Evolutionary conservation across 352 stramenopile species (phyloP).

Genomic region (Blastocystis sp.): DNA sequence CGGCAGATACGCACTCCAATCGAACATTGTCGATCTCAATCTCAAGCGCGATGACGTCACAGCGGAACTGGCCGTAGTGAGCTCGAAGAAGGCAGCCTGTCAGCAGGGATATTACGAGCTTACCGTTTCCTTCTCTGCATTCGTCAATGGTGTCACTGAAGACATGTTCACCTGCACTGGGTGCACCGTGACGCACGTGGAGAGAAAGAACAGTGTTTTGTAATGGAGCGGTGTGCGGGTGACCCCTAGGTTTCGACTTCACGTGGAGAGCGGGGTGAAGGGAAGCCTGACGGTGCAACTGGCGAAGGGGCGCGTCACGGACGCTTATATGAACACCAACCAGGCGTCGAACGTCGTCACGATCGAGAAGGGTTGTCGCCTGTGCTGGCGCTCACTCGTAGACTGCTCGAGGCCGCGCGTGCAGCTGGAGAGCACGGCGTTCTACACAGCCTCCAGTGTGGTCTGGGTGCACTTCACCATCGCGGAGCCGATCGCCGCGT

Average conservation of each 20-base stretch:
- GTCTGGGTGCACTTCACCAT: constrained; percentile 2
- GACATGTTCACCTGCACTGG: background rate
- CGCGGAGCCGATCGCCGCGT: background rate
- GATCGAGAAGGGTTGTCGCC: background rate
- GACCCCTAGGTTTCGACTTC: constrained; percentile 18
- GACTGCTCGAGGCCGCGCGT: constrained; percentile 26
- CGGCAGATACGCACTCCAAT: background rate
- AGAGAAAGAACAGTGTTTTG: too few relatives aligned
- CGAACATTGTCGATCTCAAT: background rate
- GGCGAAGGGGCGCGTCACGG: background rate
- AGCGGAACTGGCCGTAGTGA: background rate
- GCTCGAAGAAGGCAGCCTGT: background rate
- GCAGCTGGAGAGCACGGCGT: background rate
- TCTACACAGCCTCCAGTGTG: background rate
- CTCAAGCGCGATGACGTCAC: background rate
- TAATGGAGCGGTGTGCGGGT: too few relatives aligned
- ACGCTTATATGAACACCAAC: constrained; percentile 24
- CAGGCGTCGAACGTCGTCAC: background rate
- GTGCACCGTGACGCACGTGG: too few relatives aligned
- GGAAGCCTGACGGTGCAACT: constrained; percentile 1
- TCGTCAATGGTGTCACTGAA: background rate
- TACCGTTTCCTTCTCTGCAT: background rate
- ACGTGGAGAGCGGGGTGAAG: background rate
- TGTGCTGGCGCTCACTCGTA: background rate
- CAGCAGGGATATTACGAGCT: background rate